These are phyloP conservation scores for Candida succiphila DNA, from an alignment of 805 yeast genomes.

Conservation along the genomic window DNA sequence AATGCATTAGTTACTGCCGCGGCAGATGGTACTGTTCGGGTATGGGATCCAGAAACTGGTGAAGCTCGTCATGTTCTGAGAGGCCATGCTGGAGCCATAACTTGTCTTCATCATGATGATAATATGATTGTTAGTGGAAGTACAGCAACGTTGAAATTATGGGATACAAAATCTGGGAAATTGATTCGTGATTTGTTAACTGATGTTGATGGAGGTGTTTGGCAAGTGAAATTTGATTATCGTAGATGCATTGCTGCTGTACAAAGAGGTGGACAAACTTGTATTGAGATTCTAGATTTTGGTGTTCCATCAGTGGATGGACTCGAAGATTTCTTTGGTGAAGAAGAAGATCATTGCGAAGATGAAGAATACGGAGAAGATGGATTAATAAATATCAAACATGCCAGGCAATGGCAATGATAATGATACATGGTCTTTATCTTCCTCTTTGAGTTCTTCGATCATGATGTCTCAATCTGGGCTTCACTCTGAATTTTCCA, in stretches of 20 bases:
- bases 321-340: constrained; percentile 2
- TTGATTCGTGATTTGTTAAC: constrained; percentile 63
- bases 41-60: constrained; percentile 85
- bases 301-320: constrained; percentile 24
- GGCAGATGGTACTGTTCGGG: constrained; percentile 84
- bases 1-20: constrained; percentile 86
- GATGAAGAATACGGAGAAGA: neutral
- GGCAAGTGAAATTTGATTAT: constrained; percentile 89
- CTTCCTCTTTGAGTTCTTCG: too few relatives aligned
- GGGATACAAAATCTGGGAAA: constrained; percentile 75
- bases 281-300: constrained; percentile 79
- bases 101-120: constrained; percentile 88
- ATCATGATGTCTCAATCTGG: too few relatives aligned
- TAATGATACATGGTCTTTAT: neutral
- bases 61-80: constrained; percentile 56
- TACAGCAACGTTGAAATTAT: constrained; percentile 75
- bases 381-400: too few relatives aligned
- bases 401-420: neutral
- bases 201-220: constrained; percentile 75
- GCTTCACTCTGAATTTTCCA: too few relatives aligned
- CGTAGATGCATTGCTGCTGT: constrained; percentile 88
- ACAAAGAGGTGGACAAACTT: constrained; percentile 56
- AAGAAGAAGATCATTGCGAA: neutral
- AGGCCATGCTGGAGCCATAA: constrained; percentile 81
- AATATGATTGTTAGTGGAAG: constrained; percentile 82